A percentile compares a stretch with the other conserved stretches of the same genome.
Conservation (phyloP, 2,329 filamentous ascomycete species). For the Pseudogymnoascus sp. region DNA sequence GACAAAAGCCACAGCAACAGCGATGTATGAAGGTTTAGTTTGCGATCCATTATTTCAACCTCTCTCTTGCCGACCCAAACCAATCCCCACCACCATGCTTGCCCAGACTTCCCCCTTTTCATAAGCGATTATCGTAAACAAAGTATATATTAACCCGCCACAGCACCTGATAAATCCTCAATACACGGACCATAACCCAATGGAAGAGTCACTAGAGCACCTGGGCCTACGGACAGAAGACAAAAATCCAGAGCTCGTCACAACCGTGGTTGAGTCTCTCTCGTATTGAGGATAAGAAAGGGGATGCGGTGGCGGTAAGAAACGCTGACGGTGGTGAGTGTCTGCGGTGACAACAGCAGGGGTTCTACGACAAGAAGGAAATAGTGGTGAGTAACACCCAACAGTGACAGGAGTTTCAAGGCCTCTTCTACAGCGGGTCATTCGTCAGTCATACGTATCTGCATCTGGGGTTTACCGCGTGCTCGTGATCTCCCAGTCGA, state of each 20-base stretch:
- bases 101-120: not conserved
- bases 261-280: too few species aligned
- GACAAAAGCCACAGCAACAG: not conserved
- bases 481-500: too few species aligned
- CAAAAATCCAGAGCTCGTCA: too few species aligned
- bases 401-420: not conserved
- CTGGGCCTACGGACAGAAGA: not conserved
- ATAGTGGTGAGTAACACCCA: not conserved
- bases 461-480: too few species aligned
- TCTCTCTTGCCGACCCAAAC: too few species aligned
- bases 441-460: not conserved
- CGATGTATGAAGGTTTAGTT: too few species aligned
- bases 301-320: not conserved
- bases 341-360: not conserved
- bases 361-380: not conserved
- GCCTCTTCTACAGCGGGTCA: not conserved
- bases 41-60: not conserved
- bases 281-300: not conserved
- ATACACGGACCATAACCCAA: not conserved
- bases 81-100: not conserved
- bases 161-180: not conserved
- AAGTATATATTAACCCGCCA: not conserved
- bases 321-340: not conserved
- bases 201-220: too few species aligned
- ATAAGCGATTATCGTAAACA: not conserved